A percentile compares a stretch with the other conserved stretches of the same genome.
Evolutionary conservation across 495 filamentous ascomycete species (phyloP).

Genomic region (Penicillium steckii): DNA sequence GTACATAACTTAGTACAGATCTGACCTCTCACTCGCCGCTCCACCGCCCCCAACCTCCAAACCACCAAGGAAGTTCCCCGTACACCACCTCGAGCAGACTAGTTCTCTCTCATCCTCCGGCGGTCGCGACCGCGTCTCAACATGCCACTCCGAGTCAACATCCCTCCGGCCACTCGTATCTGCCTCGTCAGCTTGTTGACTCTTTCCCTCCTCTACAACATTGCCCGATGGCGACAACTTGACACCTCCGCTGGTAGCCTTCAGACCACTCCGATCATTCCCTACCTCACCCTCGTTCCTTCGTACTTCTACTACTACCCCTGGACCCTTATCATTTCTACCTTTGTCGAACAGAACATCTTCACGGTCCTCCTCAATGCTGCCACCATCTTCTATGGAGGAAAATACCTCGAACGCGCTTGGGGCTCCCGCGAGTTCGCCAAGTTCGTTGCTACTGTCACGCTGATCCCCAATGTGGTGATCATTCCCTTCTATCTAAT

Average conservation of each 20-base stretch:
- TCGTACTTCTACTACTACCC: conserved; percentile 81
- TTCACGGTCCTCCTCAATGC: conserved; percentile 80
- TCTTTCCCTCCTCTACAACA: conserved; percentile 79
- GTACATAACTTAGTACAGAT: neutral
- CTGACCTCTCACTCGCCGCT: neutral
- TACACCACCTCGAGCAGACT: neutral
- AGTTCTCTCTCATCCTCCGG: neutral
- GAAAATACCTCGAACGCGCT: conserved; percentile 91
- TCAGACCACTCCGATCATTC: conserved; percentile 60
- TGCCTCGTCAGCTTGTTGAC: conserved; percentile 70
- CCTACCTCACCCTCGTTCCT: conserved; percentile 85
- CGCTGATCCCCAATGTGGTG: conserved; percentile 76
- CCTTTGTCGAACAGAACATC: conserved; percentile 90
- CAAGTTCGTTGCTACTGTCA: conserved; percentile 79
- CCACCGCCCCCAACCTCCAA: neutral
- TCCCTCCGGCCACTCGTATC: conserved; percentile 85
- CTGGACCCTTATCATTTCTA: conserved; percentile 86
- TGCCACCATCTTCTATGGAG: conserved; percentile 85
- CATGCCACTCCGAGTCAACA: conserved; percentile 85
- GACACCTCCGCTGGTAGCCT: conserved; percentile 53
- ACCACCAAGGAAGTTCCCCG: neutral
- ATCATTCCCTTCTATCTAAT: conserved; percentile 70
- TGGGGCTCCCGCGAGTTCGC: conserved; percentile 93
- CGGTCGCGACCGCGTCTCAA: conserved; percentile 30
- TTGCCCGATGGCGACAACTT: conserved; percentile 57